Percentiles rank a stretch among this genome's conserved stretches.
These are phyloP conservation scores for Tylopilus sp. DNA, from an alignment of 768 basidiomycete species.

Conservation along the genomic window DNA sequence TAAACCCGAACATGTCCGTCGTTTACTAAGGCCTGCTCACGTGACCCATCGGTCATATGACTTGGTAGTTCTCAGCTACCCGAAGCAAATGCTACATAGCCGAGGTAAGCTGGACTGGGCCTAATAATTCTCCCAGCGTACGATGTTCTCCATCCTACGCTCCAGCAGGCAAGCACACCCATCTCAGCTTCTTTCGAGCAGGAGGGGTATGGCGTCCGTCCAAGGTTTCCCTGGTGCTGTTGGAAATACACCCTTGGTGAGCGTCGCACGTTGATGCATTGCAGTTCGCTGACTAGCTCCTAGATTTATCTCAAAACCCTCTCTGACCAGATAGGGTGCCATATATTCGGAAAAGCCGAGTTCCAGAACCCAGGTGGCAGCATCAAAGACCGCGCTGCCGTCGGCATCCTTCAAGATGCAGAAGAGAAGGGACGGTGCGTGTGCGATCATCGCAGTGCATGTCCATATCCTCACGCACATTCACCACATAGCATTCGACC, in stretches of 20 bases:
- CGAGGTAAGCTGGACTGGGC: no score
- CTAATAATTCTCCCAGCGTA: not conserved
- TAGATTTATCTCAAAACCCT: conserved; percentile 82
- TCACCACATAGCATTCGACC: conserved; percentile 58
- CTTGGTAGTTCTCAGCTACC: no score
- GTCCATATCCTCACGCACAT: not conserved
- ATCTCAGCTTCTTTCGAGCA: not conserved
- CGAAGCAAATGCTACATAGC: no score
- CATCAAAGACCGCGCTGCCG: conserved; percentile 95
- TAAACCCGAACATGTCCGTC: no score
- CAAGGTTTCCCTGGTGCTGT: conserved; percentile 85
- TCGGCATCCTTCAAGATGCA: conserved; percentile 83
- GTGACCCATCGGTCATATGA: not conserved
- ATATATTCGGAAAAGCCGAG: conserved; percentile 94
- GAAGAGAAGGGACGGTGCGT: conserved; percentile 79
- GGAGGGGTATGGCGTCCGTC: conserved; percentile 45
- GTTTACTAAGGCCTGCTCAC: no score
- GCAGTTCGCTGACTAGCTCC: conserved; percentile 1
- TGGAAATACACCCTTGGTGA: conserved; percentile 90
- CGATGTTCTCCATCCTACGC: conserved; percentile 32
- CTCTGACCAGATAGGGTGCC: conserved; percentile 78
- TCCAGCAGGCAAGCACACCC: conserved; percentile 24
- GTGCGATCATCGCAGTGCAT: not conserved
- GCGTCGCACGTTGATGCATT: conserved; percentile 16
- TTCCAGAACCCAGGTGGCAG: conserved; percentile 98